Percentiles rank a stretch among this genome's conserved stretches.
Conservation (phyloP, 1,139 yeast genomes). For the Pichia sp. region DNA sequence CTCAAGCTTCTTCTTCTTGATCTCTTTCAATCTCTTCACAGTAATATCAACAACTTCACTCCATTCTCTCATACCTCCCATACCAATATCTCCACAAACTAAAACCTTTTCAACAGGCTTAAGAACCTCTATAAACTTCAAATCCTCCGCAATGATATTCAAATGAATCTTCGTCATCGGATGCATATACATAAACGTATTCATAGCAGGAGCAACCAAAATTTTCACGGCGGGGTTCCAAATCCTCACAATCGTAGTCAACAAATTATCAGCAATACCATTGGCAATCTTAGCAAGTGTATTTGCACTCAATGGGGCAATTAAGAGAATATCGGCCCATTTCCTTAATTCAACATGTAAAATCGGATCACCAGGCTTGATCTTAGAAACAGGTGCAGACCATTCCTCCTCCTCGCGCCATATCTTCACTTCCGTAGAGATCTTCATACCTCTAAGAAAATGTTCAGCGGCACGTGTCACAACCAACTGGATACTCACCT, state of each 20-base stretch:
- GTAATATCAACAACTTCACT: constrained; percentile 79
- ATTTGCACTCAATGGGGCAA: constrained; percentile 93
- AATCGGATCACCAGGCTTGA: constrained; percentile 47
- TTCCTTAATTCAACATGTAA: constrained; percentile 83
- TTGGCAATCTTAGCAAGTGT: constrained; percentile 85
- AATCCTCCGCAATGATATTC: constrained; percentile 48
- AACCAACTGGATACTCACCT: constrained; percentile 76
- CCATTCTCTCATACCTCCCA: constrained; percentile 99
- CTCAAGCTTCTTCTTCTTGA: constrained; percentile 22
- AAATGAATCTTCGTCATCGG: constrained; percentile 87
- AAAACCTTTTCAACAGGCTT: constrained; percentile 91
- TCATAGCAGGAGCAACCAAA: constrained; percentile 94
- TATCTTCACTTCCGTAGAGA: constrained; percentile 75
- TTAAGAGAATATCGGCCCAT: constrained; percentile 91
- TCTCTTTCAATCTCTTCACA: constrained; percentile 42
- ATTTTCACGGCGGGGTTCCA: constrained; percentile 92
- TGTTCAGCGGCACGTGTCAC: constrained; percentile 80
- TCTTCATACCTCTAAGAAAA: constrained; percentile 69
- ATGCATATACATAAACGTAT: constrained; percentile 91
- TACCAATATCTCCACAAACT: constrained; percentile 94
- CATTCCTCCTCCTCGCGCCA: constrained; percentile 97
- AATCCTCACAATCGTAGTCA: constrained; percentile 76
- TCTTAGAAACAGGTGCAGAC: constrained; percentile 45
- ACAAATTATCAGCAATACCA: constrained; percentile 84
- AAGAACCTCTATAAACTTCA: constrained; percentile 71